Evolutionary conservation across 2,329 filamentous ascomycete genomes (phyloP).

Genomic region (Fusarium torreyae): DNA sequence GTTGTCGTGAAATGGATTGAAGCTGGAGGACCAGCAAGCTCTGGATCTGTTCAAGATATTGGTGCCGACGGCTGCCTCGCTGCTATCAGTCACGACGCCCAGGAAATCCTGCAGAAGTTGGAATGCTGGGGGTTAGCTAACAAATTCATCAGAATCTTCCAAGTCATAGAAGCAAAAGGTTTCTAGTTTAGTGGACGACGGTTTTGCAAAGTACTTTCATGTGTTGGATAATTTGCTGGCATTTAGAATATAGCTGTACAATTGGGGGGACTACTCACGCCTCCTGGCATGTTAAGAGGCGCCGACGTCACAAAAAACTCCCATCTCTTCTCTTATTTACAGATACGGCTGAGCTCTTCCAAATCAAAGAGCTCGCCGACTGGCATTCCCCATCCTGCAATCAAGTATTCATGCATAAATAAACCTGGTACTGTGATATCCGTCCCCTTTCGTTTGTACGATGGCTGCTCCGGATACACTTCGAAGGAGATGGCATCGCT

Average conservation of each 20-base stretch:
- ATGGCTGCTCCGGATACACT: neutral
- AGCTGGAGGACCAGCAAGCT: neutral
- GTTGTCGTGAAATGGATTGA: slow-evolving; percentile 8
- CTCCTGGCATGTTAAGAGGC: slow-evolving; percentile 15
- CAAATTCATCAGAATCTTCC: neutral
- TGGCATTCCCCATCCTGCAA: slow-evolving; percentile 11
- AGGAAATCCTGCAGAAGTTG: slow-evolving; percentile 4
- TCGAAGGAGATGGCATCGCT: slow-evolving; percentile 9
- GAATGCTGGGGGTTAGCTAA: slow-evolving; percentile 4
- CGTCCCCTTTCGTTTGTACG: neutral
- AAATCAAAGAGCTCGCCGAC: slow-evolving; percentile 5
- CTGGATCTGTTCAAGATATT: slow-evolving; percentile 6
- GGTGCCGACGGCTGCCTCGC: neutral
- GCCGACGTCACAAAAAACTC: slow-evolving; percentile 11
- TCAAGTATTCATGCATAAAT: slow-evolving; percentile 14
- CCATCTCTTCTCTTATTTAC: slow-evolving; percentile 9
- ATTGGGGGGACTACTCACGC: slow-evolving; percentile 11
- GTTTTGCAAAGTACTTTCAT: no score
- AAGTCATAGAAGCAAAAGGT: slow-evolving; percentile 1
- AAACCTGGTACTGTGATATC: neutral
- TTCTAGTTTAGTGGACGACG: neutral
- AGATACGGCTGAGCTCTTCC: neutral
- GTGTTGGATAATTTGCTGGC: no score
- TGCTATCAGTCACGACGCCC: slow-evolving; percentile 5
- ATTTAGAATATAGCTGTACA: slow-evolving; percentile 14